Percentiles rank a stretch among this genome's conserved stretches.
These are phyloP conservation scores for Rhizophagus sp. DNA, from an alignment of 192 early-diverging fungal species.

Conservation along the genomic window DNA sequence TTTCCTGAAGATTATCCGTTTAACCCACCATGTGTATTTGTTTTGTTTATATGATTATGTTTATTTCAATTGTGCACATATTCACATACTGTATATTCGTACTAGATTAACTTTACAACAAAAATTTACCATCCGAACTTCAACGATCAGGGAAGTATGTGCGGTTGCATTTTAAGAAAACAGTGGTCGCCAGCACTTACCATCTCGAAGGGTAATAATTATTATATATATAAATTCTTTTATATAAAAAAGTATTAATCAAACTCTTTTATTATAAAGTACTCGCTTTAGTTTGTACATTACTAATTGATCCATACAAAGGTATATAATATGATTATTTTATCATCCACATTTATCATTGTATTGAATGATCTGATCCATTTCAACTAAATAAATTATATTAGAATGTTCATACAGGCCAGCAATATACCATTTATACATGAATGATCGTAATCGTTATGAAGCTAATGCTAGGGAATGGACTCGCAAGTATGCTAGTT, in stretches of 20 bases:
- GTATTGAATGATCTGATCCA: too few relatives aligned
- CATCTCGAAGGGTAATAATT: too few relatives aligned
- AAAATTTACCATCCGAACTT: constrained; percentile 99
- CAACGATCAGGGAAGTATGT: constrained; percentile 68
- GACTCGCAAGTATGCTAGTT: constrained; percentile 87
- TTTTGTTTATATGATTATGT: not conserved
- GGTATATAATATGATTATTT: constrained; percentile 27
- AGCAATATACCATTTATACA: constrained; percentile 54
- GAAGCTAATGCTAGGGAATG: constrained; percentile 90
- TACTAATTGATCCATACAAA: constrained; percentile 98
- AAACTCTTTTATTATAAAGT: constrained; percentile 47
- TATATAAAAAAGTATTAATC: too few relatives aligned
- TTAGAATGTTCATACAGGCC: too few relatives aligned
- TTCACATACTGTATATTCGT: not conserved
- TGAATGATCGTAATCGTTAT: constrained; percentile 87
- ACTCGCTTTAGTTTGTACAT: constrained; percentile 96
- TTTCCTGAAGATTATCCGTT: too few relatives aligned
- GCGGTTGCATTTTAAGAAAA: too few relatives aligned
- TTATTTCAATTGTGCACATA: not conserved
- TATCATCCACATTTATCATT: too few relatives aligned
- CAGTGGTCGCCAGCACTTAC: too few relatives aligned
- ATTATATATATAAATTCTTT: too few relatives aligned
- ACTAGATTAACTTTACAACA: constrained; percentile 89
- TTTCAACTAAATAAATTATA: too few relatives aligned
- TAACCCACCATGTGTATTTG: constrained; percentile 22